Evolutionary conservation across 176 grass and related monocot genomes (phyloP), one percentile per base, ranked within the genome.

Genomic region (Tillandsia leiboldiana): DNA sequence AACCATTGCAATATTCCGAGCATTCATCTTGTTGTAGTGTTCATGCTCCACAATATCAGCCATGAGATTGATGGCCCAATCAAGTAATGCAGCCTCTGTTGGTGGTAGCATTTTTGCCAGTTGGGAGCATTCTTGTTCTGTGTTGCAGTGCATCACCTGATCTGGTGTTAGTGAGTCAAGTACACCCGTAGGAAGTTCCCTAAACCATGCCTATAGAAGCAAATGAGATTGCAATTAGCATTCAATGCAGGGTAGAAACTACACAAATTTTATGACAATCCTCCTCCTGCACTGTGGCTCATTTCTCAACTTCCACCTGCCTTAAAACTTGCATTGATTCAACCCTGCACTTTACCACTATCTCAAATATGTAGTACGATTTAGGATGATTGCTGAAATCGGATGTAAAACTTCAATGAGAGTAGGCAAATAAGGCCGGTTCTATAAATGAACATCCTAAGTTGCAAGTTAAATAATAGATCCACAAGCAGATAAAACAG

Each of bases 21-120:
- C 93, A 66, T 96, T 92, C 93, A 96, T 96, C 76, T 96, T 96
- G 71, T 96, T 96, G 75, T 80, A 69, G 15, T 78, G 85, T 72
- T 96, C 93, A 48, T 85, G 77, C 63, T 89, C 88, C 65, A 90
- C 88, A 33, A 92, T 83, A 85, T 92, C 93, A 1, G 86, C 89
- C 93, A 96, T 96, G 68, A 96, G 76, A 75, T 96, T 92, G 68
- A 90, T 70, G 18, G 83, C 81, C 93, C 93, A 96, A 74, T 92
- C 69, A 76, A 96, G 93, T 68, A 96, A 77, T 48, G 89, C 86
- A 64, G 82, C 72, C 76, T 92, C 85, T 26, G 81, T 87, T 64
- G 88, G 74, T 10, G 79, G 93, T 51, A 96, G 73, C 76, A 79
- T 85, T 24, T 53, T 70, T 48, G 79, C 75, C 74, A 96, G 81